Percentiles rank a stretch among this genome's conserved stretches.
Conservation (phyloP, 2,329 filamentous ascomycete genomes). For the Neopestalotiopsis rosae region DNA sequence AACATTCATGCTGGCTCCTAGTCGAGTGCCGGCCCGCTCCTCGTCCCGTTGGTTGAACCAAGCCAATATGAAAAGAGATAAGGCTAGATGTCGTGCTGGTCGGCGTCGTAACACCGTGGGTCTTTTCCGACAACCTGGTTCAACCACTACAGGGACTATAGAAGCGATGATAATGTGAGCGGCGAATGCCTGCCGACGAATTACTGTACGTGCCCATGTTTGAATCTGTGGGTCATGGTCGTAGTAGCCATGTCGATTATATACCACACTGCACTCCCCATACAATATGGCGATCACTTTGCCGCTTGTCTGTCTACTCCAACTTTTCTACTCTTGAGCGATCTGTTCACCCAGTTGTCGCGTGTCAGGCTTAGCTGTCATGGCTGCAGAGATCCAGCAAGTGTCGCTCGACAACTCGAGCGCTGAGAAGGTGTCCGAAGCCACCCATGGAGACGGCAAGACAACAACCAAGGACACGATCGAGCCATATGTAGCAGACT, state of each 20-base stretch:
- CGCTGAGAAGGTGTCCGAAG: neutral
- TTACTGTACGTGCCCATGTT: neutral
- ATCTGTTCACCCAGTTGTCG: neutral
- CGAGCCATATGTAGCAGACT: conserved; percentile 12
- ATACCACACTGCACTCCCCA: neutral
- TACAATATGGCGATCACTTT: conserved; percentile 10
- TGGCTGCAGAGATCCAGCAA: conserved; percentile 14
- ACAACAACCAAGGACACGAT: conserved; percentile 15
- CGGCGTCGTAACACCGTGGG: conserved; percentile 14
- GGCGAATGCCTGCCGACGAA: neutral
- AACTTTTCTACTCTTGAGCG: neutral
- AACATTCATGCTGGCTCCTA: neutral
- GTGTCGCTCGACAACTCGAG: conserved; percentile 8
- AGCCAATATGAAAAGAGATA: conserved; percentile 15
- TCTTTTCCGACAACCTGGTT: conserved; percentile 3
- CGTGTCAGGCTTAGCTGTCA: neutral
- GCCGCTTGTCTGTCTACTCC: neutral
- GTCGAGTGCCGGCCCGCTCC: conserved; percentile 6
- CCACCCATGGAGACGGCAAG: conserved; percentile 19
- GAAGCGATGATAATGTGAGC: neutral
- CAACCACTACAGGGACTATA: neutral
- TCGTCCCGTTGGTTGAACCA: neutral
- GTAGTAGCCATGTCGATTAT: neutral
- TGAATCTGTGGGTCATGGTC: neutral
- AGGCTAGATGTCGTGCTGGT: conserved; percentile 12